Base-by-base conservation (phyloP, 148 eudicot species). In the Rheum nobile region DNA sequence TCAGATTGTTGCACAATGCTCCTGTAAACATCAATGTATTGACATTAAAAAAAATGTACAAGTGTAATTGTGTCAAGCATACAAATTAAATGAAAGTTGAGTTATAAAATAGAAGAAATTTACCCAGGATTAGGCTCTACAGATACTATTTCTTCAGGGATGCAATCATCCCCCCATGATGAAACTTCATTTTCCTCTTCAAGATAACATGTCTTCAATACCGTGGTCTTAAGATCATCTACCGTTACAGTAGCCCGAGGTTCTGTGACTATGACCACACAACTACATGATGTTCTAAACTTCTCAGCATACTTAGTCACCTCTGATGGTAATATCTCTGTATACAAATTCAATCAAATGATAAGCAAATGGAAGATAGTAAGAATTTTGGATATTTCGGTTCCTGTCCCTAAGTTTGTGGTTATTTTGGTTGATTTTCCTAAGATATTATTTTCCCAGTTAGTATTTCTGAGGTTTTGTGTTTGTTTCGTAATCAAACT, bases 141-240 rank as follows among this genome's bases (percentile, higher is more conserved):
- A 68, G 59, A 78, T 72, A 92, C 86, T 79, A 92, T 87, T 69
- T 92, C 93, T 83, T 92, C 97, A 46, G 97, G 97, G 73, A 90
- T 77, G 71, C 83, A 79, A 71, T 92, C 97, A 43, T 90, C 93
- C 77, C 84, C 89, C 96, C 97, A 90, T n/a, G 16, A 43, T 74
- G 83, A 72, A 61, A 92, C 75, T 46, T 73, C 67, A 34, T 79
- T 75, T 67, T 84, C 82, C 67, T 82, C 71, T 78, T 92, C 96
- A 48, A 87, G 83, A 75, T 75, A 69, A 83, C 82, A 77, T 71
- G 83, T 80, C 80, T 84, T 89, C 8, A 35, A 63, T 48, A 88
- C 86, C 70, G 82, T 80, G 48, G 42, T 35, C 74, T 69, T 81
- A 48, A 92, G 79, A 75, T 84, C 86, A 72, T 83, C 85, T 71